Conservation (phyloP, 2,329 filamentous ascomycete species). For the Pezicula carpinea region DNA sequence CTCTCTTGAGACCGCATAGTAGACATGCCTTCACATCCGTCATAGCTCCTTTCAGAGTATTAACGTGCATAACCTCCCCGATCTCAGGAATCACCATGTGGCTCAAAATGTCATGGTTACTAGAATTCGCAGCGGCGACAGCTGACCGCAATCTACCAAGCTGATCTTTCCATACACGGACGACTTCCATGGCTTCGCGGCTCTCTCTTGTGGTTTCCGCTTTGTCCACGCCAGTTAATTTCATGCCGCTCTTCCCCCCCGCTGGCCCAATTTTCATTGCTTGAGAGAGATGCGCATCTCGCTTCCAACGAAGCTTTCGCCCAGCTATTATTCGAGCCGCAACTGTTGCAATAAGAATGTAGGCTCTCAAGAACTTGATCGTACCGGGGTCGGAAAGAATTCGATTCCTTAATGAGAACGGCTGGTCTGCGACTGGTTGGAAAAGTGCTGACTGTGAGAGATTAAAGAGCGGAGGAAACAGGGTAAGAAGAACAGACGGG, state of each 20-base stretch:
- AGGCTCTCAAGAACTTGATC: conserved; percentile 58
- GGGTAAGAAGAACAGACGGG: conserved; percentile 73
- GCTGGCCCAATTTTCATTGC: conserved; percentile 80
- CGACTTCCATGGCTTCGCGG: conserved; percentile 74
- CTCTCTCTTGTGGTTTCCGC: conserved; percentile 79
- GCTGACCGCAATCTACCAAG: conserved; percentile 71
- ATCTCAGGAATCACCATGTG: conserved; percentile 61
- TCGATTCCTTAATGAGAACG: conserved; percentile 53
- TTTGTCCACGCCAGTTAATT: conserved; percentile 80
- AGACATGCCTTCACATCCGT: conserved; percentile 73
- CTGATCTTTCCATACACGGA: conserved; percentile 69
- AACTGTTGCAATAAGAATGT: conserved; percentile 59
- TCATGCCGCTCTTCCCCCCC: conserved; percentile 82
- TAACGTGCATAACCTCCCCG: conserved; percentile 62
- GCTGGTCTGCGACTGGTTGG: conserved; percentile 56
- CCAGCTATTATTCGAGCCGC: conserved; percentile 80
- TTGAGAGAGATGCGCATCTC: conserved; percentile 78
- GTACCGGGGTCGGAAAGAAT: conserved; percentile 60
- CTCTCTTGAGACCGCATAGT: conserved; percentile 81
- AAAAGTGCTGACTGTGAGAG: conserved; percentile 61
- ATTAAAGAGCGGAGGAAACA: conserved; percentile 68
- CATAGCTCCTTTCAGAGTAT: conserved; percentile 66
- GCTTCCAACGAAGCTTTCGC: conserved; percentile 83
- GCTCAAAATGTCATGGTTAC: conserved; percentile 19
- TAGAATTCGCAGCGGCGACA: conserved; percentile 59